phyloP scores from a whole-genome alignment of 768 basidiomycete species.

The Leccinum obscurum region DNA sequence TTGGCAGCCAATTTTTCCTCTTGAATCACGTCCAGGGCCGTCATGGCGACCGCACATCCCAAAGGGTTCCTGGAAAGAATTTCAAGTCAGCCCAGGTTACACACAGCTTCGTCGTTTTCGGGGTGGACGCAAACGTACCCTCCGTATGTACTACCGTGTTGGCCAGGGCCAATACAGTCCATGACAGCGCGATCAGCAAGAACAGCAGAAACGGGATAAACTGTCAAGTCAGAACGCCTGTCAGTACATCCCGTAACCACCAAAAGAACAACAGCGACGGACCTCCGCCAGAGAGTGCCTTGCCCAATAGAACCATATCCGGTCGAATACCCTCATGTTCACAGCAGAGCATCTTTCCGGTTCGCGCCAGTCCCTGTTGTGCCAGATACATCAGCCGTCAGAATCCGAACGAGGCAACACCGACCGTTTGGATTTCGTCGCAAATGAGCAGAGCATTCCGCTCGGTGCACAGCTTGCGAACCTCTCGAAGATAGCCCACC shows the following conservation, averaged over 20 bases:
- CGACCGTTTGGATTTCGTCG: constrained; percentile 95
- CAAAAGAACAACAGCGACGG: constrained; percentile 28
- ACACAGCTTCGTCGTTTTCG: neutral
- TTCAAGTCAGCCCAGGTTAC: neutral
- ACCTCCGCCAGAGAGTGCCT: constrained; percentile 96
- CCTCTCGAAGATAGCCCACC: constrained; percentile 77
- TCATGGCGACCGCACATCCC: constrained; percentile 94
- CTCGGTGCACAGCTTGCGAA: constrained; percentile 83
- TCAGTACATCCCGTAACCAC: constrained; percentile 8
- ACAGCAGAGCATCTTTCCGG: constrained; percentile 90
- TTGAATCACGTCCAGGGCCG: constrained; percentile 86
- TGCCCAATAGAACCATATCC: constrained; percentile 91
- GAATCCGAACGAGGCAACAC: constrained; percentile 12
- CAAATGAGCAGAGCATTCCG: constrained; percentile 95
- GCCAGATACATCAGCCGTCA: constrained; percentile 4
- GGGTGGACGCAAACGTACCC: constrained; percentile 49
- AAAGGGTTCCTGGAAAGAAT: constrained; percentile 72
- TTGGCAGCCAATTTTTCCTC: constrained; percentile 85
- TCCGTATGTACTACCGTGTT: constrained; percentile 96
- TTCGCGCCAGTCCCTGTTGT: constrained; percentile 79
- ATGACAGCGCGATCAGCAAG: constrained; percentile 90
- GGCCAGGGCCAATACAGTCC: constrained; percentile 92
- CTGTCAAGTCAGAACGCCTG: constrained; percentile 37
- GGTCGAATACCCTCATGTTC: constrained; percentile 88
- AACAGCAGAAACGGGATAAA: constrained; percentile 96